Percentiles rank a stretch among this genome's conserved stretches.
Conservation (phyloP, 805 yeast species). For the Saccharomycopsis fodiens region DNA sequence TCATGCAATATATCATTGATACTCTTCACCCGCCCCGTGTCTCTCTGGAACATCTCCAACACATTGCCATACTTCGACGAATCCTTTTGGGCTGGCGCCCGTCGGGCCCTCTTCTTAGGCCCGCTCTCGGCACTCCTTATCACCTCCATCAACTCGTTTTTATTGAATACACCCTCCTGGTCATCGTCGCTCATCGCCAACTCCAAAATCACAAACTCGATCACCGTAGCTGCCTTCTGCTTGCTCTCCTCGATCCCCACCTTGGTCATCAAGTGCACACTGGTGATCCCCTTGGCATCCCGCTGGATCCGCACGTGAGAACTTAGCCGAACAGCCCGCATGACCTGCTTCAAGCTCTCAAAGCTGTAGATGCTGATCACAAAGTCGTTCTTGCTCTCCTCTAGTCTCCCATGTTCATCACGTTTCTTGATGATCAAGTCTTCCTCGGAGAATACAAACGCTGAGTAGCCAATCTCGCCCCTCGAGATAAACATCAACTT, state of each 20-base stretch:
- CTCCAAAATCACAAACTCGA: slow-evolving; percentile 18
- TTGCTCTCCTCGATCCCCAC: background rate
- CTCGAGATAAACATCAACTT: slow-evolving; percentile 52
- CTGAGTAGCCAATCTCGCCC: slow-evolving; percentile 69
- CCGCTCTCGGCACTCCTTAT: slow-evolving; percentile 13
- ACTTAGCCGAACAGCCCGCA: slow-evolving; percentile 43
- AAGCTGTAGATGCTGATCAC: slow-evolving; percentile 46
- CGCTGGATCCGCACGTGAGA: slow-evolving; percentile 46
- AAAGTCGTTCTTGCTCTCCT: slow-evolving; percentile 24
- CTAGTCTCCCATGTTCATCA: slow-evolving; percentile 24
- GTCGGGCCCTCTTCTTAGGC: slow-evolving; percentile 1
- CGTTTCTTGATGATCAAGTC: slow-evolving; percentile 35
- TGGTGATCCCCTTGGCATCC: slow-evolving; percentile 43
- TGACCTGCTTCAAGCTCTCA: slow-evolving; percentile 37
- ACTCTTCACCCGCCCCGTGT: slow-evolving; percentile 19
- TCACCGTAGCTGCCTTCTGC: slow-evolving; percentile 9
- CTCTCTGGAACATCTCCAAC: slow-evolving; percentile 15
- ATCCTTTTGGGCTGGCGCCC: slow-evolving; percentile 6
- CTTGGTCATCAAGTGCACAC: slow-evolving; percentile 37
- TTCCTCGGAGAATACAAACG: slow-evolving; percentile 63
- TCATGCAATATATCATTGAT: slow-evolving; percentile 26
- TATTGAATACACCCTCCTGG: slow-evolving; percentile 10
- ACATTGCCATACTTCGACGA: background rate
- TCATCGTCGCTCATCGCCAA: slow-evolving; percentile 18
- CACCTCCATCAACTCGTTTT: slow-evolving; percentile 13